These are phyloP conservation scores for Neofusicoccum cordaticola DNA, from an alignment of 2,329 filamentous ascomycete species.

Conservation along the genomic window DNA sequence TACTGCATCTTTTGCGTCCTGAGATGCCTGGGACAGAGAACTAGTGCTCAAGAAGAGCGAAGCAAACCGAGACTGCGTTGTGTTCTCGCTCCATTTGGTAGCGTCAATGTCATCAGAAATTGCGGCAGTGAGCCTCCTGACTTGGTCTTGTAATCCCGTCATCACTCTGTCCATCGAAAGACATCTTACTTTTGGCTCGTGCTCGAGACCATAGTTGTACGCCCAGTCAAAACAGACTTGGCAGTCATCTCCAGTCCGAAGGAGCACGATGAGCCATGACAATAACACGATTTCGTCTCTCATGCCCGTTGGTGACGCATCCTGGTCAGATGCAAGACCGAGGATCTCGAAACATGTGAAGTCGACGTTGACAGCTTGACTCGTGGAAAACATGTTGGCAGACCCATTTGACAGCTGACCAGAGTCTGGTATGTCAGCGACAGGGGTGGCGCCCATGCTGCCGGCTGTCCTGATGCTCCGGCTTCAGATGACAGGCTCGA, in stretches of 20 bases:
- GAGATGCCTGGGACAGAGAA: background rate
- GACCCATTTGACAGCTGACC: background rate
- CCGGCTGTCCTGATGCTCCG: background rate
- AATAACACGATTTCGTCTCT: slow-evolving; percentile 4
- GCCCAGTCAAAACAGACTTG: background rate
- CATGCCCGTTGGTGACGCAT: background rate
- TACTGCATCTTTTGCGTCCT: background rate
- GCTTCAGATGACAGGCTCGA: background rate
- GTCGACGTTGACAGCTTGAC: background rate
- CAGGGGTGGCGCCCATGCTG: background rate
- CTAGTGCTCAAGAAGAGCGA: background rate
- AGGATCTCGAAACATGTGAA: background rate
- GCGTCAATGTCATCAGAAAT: background rate
- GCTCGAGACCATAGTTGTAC: background rate
- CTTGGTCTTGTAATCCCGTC: background rate
- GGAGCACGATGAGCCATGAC: slow-evolving; percentile 12
- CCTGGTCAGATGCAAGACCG: background rate
- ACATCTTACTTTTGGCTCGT: background rate
- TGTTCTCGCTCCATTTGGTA: background rate
- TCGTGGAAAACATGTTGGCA: background rate
- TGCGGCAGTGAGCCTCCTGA: background rate
- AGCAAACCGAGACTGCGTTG: background rate
- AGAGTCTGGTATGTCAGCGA: background rate
- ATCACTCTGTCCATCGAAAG: background rate
- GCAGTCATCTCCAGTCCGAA: background rate